These are phyloP conservation scores for Lonicera japonica DNA, from an alignment of 129 eudicot genomes.

Conservation along the genomic window DNA sequence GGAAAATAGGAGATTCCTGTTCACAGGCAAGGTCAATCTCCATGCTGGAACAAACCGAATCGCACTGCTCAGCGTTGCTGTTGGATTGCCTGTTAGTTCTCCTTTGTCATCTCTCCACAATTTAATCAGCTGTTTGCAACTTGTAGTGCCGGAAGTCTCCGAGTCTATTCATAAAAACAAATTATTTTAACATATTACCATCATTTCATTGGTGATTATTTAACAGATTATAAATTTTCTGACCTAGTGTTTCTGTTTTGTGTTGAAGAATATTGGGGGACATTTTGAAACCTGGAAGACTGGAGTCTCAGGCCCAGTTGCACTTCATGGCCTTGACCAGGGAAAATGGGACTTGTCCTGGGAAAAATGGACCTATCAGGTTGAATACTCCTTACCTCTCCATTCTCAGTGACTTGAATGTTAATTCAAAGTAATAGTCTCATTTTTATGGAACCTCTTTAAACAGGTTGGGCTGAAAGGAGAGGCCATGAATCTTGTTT, in stretches of 20 bases:
- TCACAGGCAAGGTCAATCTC: constrained; percentile 43
- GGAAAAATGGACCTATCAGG: constrained; percentile 90
- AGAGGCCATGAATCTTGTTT: constrained; percentile 72
- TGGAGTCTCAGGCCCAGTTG: constrained; percentile 86
- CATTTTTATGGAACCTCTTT: constrained; percentile 3
- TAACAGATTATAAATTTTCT: constrained; percentile 1
- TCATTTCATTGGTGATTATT: neutral
- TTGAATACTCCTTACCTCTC: constrained; percentile 11
- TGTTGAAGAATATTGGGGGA: constrained; percentile 70
- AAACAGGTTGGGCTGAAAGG: constrained; percentile 90
- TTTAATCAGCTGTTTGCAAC: neutral
- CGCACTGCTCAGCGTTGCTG: constrained; percentile 87
- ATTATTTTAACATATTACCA: neutral
- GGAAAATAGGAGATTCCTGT: constrained; percentile 55
- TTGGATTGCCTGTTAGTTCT: constrained; percentile 82
- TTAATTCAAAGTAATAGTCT: constrained; percentile 10
- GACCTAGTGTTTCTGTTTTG: neutral
- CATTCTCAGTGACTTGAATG: neutral
- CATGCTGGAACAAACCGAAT: constrained; percentile 70
- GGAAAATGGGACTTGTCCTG: constrained; percentile 79
- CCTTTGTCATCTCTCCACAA: neutral
- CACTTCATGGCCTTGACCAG: constrained; percentile 60
- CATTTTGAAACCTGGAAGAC: constrained; percentile 86
- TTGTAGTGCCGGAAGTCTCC: too few species aligned
- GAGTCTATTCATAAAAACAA: too few species aligned